Evolutionary conservation across 2,329 filamentous ascomycete genomes (phyloP), one percentile per base, ranked within the genome.

Genomic region (Aspergillus novofumigatus): DNA sequence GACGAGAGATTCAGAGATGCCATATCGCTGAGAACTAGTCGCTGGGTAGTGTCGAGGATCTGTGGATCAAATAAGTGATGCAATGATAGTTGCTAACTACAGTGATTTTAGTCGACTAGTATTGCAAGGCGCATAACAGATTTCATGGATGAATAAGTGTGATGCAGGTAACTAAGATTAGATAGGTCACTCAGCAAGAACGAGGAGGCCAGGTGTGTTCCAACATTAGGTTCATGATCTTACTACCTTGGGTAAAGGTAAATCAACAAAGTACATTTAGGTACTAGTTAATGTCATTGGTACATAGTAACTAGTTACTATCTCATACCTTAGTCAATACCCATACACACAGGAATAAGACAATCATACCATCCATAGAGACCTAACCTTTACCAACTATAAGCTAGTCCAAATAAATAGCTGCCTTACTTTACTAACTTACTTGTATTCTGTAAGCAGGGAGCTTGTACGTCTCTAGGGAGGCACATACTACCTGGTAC

Each of bases 1-100:
- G 84, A 85, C 62, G 90, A 92, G 54, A 91, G 81, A 69, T 92
- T 92, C 65, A 92, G 81, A 58, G 90, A 89, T 59, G 90, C 87
- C 90, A 94, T 94, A 65, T 52, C 44, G 32, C 44, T 23, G 42
- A 50, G 38, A 21, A 9, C 44, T 56, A 23, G 28, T 25, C 25
- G 17, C 25, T 32, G 38, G 6, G 26, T 28, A 17, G 8, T 48
- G 28, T 21, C 7, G 26, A 29, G 32, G 32, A 35, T 35, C 11
- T 35, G 32, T 17, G 11, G 11, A 17, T 35, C 11, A 35, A 38
- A 38, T 38, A 38, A 38, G 32, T 17, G 14, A 17, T 38, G 14
- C 14, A 38, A 38, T 38, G 32, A 17, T 38, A 7, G 14, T 17
- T 38, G 32, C 32, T 38, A 7, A 17, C 11, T 17, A 38, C 32